Base-by-base conservation (phyloP, 2,329 filamentous ascomycete species). In the Camptophora hylomeconis region DNA sequence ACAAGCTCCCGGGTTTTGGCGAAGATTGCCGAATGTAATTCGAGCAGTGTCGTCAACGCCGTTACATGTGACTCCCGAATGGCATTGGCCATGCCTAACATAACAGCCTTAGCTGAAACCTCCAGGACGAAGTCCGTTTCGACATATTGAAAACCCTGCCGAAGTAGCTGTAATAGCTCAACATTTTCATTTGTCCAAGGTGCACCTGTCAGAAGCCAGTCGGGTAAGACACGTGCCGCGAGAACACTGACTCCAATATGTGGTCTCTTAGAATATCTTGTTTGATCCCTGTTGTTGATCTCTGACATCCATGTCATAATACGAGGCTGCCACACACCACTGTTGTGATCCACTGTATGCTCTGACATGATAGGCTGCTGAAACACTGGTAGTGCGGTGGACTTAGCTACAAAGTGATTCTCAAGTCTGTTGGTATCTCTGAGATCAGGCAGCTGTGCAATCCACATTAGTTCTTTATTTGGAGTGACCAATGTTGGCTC, bases 31-130 rank as follows among this genome's bases (percentile, higher is more conserved):
- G 17, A 26, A 17, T 28, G 26, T 10, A 60, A 39, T 28, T 56
- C 56, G 11, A 60, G 45, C 5, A 62, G 44, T 8, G 42, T 44
- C 5, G 41, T 31, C 4, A 60, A 43, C 1, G 51, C 53, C 4
- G 35, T 30, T 2, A 33, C 17, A 18, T 60, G 52, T 7, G 45
- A 33, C 5, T 50, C 42, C 5, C 42, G 17, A 7, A 63, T 50
- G 7, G 60, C 58, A 3, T 44, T 48, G 15, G 46, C 45, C 26
- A 63, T 52, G 6, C 59, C 58, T 16, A 51, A 36, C n/a, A 58
- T 53, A 2, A 58, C 33, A 1, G 45, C 45, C 3, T 43, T 38
- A 2, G 45, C 48, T 3, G 57, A 50, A 6, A 58, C 36, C 15
- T 38, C 38, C 28, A 38, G 8, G 32, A 15, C 25, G 46, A 26